phyloP scores from a whole-genome alignment of 305 asterid species.

The Fraxinus sp. region DNA sequence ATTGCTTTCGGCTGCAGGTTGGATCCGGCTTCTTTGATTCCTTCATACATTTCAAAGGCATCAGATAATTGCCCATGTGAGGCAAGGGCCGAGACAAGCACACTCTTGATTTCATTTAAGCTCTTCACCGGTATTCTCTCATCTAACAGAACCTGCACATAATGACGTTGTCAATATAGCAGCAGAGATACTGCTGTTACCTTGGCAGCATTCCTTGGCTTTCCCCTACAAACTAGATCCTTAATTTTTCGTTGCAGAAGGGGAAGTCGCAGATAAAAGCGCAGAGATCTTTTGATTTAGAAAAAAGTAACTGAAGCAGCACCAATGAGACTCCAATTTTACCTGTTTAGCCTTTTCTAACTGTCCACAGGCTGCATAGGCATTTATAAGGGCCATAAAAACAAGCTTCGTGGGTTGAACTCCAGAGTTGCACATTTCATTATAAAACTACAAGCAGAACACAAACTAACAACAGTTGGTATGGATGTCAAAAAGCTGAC shows the following conservation, averaged over 20 bases:
- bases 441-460: constrained; percentile 52
- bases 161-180: constrained; percentile 20
- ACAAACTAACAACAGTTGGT: constrained; percentile 32
- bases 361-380: constrained; percentile 79
- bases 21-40: constrained; percentile 53
- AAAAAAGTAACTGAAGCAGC: constrained; percentile 21
- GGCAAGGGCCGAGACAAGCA: constrained; percentile 84
- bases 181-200: constrained; percentile 15
- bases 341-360: constrained; percentile 82
- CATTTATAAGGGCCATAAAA: constrained; percentile 78
- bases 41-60: constrained; percentile 70
- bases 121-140: constrained; percentile 46
- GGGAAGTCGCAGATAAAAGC: neutral
- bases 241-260: neutral
- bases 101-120: constrained; percentile 65
- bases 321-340: constrained; percentile 12
- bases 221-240: neutral
- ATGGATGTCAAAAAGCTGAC: constrained; percentile 13
- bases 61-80: constrained; percentile 66
- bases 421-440: constrained; percentile 51
- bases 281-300: constrained; percentile 7
- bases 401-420: constrained; percentile 61
- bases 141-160: constrained; percentile 55
- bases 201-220: neutral
- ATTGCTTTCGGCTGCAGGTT: constrained; percentile 64